Percentiles rank a stretch among this genome's conserved stretches.
Conservation (phyloP, 2,329 filamentous ascomycete genomes). For the Pseudogymnoascus pannorum region DNA sequence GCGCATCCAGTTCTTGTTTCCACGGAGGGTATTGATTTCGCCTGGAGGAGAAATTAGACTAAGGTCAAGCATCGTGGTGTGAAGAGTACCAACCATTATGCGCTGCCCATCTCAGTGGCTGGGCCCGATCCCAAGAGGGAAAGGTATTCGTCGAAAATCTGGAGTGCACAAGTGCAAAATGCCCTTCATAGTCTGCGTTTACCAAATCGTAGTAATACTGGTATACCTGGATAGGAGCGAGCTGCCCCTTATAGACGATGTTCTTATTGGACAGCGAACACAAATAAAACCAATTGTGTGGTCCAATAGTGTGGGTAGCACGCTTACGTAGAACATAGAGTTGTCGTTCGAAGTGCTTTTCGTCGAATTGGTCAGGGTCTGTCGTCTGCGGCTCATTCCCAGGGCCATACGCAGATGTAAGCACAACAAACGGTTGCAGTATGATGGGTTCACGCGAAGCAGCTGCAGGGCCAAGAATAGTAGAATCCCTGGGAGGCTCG, state of each 20-base stretch:
- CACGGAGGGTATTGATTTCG: slow-evolving; percentile 94
- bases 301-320: slow-evolving; percentile 85
- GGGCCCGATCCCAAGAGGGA: slow-evolving; percentile 94
- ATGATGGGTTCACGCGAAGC: slow-evolving; percentile 92
- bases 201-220: slow-evolving; percentile 97
- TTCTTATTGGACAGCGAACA: slow-evolving; percentile 95
- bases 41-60: slow-evolving; percentile 32
- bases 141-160: slow-evolving; percentile 98
- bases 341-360: slow-evolving; percentile 82
- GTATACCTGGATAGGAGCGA: slow-evolving; percentile 91
- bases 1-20: slow-evolving; percentile 99
- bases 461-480: slow-evolving; percentile 84
- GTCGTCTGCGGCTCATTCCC: slow-evolving; percentile 71
- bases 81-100: slow-evolving; percentile 65
- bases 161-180: slow-evolving; percentile 94
- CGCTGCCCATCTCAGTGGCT: slow-evolving; percentile 91
- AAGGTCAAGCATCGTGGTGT: slow-evolving; percentile 20
- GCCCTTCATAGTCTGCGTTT: slow-evolving; percentile 93
- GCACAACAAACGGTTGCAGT: slow-evolving; percentile 88
- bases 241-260: slow-evolving; percentile 97
- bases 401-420: slow-evolving; percentile 75
- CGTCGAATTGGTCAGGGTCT: slow-evolving; percentile 75
- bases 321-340: slow-evolving; percentile 92
- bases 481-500: slow-evolving; percentile 89
- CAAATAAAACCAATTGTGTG: slow-evolving; percentile 98